Conservation (phyloP, 805 yeast species). For the Candida khao-thaluensis region DNA sequence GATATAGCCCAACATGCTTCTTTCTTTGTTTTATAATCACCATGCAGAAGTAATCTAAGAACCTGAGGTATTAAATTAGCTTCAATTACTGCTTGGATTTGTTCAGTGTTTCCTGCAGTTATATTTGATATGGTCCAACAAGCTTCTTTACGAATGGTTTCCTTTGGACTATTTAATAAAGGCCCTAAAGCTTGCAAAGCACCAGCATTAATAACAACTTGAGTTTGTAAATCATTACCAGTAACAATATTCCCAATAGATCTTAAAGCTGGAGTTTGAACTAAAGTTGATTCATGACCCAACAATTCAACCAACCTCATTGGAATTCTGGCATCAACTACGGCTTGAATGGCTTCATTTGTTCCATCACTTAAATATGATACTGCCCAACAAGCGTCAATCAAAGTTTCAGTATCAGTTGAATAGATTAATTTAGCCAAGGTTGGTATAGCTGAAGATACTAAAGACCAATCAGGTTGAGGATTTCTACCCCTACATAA, state of each 20-base stretch:
- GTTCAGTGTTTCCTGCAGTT: slow-evolving; percentile 95
- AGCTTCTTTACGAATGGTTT: slow-evolving; percentile 92
- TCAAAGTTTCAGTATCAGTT: slow-evolving; percentile 86
- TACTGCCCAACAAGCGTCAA: slow-evolving; percentile 99
- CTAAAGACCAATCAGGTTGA: slow-evolving; percentile 91
- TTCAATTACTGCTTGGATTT: slow-evolving; percentile 95
- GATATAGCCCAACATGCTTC: slow-evolving; percentile 99
- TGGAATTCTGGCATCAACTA: slow-evolving; percentile 93
- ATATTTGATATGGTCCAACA: slow-evolving; percentile 99
- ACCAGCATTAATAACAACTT: slow-evolving; percentile 89
- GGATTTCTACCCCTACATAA: slow-evolving; percentile 96
- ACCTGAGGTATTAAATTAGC: slow-evolving; percentile 91
- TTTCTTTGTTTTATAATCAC: slow-evolving; percentile 93
- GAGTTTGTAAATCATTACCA: slow-evolving; percentile 95
- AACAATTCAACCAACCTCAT: slow-evolving; percentile 88
- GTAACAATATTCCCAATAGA: slow-evolving; percentile 98
- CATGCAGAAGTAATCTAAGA: slow-evolving; percentile 71
- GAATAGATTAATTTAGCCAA: slow-evolving; percentile 88
- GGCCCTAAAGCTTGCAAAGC: slow-evolving; percentile 83
- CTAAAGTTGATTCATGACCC: slow-evolving; percentile 76
- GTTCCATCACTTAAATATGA: slow-evolving; percentile 94
- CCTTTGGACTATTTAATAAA: slow-evolving; percentile 79
- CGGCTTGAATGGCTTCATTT: slow-evolving; percentile 91
- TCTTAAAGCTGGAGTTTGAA: slow-evolving; percentile 96
- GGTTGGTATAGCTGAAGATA: slow-evolving; percentile 85